Evolutionary conservation across 148 eudicot species (phyloP), one percentile per base, ranked within the genome.

Genomic region (Persicaria maculosa): DNA sequence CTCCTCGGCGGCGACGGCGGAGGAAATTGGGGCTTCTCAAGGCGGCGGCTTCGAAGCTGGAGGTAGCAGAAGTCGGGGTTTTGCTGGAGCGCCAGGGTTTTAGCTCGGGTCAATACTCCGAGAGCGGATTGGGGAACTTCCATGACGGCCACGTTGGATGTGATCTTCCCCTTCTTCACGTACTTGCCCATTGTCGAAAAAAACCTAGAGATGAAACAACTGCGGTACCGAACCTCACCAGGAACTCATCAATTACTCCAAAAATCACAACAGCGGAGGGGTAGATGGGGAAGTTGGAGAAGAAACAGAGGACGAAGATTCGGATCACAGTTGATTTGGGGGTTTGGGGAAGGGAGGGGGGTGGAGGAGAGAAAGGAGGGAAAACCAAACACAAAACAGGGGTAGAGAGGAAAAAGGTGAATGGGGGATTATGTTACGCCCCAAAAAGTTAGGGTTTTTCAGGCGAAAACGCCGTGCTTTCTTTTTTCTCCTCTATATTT

Each of bases 81-180:
- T 0, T 82, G 75, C 14, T 86, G 91, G 17, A 93, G 82, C 10
- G 98, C 91, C 55, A 89, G 87, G 80, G 97, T 89, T 78, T 79
- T 84, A 77, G 98, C 97, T 36, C 98, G 68, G 11, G 98, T 93
- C 19, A 88, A 86, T 17, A 93, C 97, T 22, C 98, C 98, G 16
- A 86, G 78, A 1, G 84, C 43, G 19, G 89, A 73, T 73, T 81
- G 89, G 1, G 85, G 83, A 76, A 83, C 82, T 69, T 89, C 94
- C 86, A 87, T 87, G 1, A 83, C 84, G 1, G 90, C 81, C 6
- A 86, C 83, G 74, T 89, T 89, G 0, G 85, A 81, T 44, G 86
- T 76, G 9, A 88, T 77, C 75, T 87, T 86, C 25, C 86, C 88
- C 64, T 92, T 92, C 61, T 84, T 86, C 85, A 87, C 86, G 91